A percentile compares a stretch with the other conserved stretches of the same genome.
These are phyloP conservation scores for Leishmania gerbilli DNA, from an alignment of 208 protist species.

Conservation along the genomic window DNA sequence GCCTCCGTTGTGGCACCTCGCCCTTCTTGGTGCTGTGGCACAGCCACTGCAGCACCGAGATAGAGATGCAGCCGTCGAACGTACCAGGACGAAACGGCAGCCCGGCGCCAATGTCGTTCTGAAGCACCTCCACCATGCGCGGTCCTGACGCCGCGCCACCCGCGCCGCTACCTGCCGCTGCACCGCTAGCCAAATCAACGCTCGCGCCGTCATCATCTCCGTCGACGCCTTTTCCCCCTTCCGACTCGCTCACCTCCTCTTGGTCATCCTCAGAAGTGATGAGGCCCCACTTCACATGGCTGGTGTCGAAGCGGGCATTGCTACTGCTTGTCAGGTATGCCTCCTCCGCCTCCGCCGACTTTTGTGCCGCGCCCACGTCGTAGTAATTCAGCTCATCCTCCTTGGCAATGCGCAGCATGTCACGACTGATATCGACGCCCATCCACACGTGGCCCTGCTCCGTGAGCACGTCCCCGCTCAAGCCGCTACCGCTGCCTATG, in stretches of 20 bases:
- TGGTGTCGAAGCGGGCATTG: constrained; percentile 43
- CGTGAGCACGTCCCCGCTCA: constrained; percentile 96
- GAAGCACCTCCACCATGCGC: constrained; percentile 85
- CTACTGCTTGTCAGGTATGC: constrained; percentile 25
- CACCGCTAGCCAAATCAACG: not conserved
- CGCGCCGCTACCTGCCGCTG: not conserved
- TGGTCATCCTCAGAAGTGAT: constrained; percentile 50
- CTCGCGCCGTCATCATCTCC: constrained; percentile 13
- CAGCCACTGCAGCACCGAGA: constrained; percentile 99
- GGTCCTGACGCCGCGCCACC: constrained; percentile 28
- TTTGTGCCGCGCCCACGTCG: constrained; percentile 21
- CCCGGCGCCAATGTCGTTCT: constrained; percentile 96
- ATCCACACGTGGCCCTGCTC: constrained; percentile 96
- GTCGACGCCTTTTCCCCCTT: constrained; percentile 20
- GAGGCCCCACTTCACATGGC: constrained; percentile 81
- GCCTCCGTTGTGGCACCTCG: constrained; percentile 94
- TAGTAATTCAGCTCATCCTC: constrained; percentile 70
- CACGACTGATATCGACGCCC: constrained; percentile 96
- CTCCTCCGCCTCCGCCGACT: constrained; percentile 22
- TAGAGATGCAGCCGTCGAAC: constrained; percentile 98
- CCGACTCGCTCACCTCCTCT: constrained; percentile 28
- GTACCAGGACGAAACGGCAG: constrained; percentile 95
- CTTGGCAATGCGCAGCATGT: constrained; percentile 95
- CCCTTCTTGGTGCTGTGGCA: constrained; percentile 96
- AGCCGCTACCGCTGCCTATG: constrained; percentile 98